Evolutionary conservation across 208 protist species (phyloP), one percentile per base, ranked within the genome.

Genomic region (Trichomonas gallinae): DNA sequence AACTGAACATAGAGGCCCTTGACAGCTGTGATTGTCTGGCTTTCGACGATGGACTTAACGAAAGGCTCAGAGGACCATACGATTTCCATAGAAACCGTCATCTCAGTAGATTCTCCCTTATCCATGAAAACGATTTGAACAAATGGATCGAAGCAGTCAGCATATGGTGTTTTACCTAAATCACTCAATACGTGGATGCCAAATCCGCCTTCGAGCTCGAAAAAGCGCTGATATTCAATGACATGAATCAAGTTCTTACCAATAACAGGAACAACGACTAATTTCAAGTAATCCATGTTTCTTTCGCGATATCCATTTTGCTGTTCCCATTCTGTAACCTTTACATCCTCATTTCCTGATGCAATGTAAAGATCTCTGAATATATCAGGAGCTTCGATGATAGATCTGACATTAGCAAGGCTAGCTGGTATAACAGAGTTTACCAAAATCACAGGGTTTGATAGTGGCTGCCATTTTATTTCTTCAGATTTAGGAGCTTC

Each of bases 231-330:
- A 26, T 23, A 48, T 51, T 93, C 87, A 15, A 26, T 34, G 10
- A 93, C 87, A 48, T 93, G 42, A 38, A 51, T 93, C n/a, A 93
- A 26, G 31, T 58, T 93, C 15, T 93, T 93, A 51, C 87, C 87
- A 38, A 93, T 23, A 51, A 93, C 87, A 17, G 87, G 87, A 15
- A 93, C 17, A 38, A 93, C 87, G 46, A 93, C 44, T 8, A 93
- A 44, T 93, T 93, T 93, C 21, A 38, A 8, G 44, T 93, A 93
- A 93, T 93, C 44, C 11, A 93, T 93, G 21, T 38, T 51, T 51
- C 87, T 48, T 51, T 93, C 87, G 2, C 46, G 17, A 93, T n/a
- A 93, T 93, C 26, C 44, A 51, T 93, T 44, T 51, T 51, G 23
- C 51, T 93, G 15, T 6, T 34, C 44, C 15, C 9, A 93, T 38